Conservation (phyloP, 1,139 yeast genomes). For the Blastobotrys arbuscula region DNA sequence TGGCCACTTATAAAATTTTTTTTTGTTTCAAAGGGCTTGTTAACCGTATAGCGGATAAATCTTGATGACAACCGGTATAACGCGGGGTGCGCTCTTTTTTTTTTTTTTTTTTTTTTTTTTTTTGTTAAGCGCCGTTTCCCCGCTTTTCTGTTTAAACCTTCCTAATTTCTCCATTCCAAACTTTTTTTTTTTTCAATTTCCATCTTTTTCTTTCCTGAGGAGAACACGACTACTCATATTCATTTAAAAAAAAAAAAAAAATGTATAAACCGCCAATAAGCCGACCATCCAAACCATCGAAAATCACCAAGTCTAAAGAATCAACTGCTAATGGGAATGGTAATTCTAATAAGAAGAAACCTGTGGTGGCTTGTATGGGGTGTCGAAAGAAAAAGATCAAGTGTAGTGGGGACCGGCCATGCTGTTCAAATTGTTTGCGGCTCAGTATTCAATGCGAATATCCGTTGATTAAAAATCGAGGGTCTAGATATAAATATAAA, state of each 20-base stretch:
- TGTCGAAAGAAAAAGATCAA: slow-evolving; percentile 37
- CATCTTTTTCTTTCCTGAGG: neutral
- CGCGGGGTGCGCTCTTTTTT: neutral
- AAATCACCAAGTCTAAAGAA: neutral
- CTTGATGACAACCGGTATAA: too few relatives aligned
- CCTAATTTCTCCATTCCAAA: neutral
- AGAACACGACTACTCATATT: neutral
- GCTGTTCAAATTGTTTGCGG: slow-evolving; percentile 36
- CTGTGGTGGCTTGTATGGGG: slow-evolving; percentile 35
- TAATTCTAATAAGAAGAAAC: slow-evolving; percentile 25
- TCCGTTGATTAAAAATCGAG: slow-evolving; percentile 35
- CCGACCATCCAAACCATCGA: neutral
- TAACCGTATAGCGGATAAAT: too few relatives aligned
- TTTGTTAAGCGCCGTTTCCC: too few relatives aligned
- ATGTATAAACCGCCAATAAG: slow-evolving; percentile 3
- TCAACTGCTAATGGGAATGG: neutral
- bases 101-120: neutral
- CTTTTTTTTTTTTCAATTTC: neutral
- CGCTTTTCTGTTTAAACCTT: too few relatives aligned
- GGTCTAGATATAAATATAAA: slow-evolving; percentile 36
- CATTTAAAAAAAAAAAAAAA: neutral
- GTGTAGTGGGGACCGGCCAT: slow-evolving; percentile 37
- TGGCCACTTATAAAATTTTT: too few relatives aligned
- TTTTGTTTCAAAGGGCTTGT: too few relatives aligned
- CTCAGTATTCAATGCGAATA: slow-evolving; percentile 34